Percentiles rank a stretch among this genome's conserved stretches.
Evolutionary conservation across 176 grass and related monocot species (phyloP).

Genomic region (Saccharum spontaneum): DNA sequence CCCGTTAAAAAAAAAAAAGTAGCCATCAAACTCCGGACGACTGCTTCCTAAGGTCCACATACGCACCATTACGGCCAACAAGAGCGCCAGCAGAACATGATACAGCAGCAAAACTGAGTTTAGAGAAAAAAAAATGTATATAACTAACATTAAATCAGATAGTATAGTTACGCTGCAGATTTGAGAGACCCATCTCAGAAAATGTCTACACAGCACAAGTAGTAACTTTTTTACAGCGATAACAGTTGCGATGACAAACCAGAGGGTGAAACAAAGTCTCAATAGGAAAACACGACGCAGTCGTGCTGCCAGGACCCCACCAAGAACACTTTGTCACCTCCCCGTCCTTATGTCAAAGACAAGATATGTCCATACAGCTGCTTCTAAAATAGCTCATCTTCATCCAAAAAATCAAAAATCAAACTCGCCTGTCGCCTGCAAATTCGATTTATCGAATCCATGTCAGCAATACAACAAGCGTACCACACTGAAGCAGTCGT

Average conservation of each 20-base stretch:
- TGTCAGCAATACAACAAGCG: constrained; percentile 3
- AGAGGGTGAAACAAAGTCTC: constrained; percentile 33
- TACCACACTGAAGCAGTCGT: not conserved
- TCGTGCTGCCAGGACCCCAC: constrained; percentile 26
- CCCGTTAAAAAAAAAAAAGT: no score
- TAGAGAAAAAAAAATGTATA: not conserved
- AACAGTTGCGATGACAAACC: constrained; percentile 32
- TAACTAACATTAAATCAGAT: constrained; percentile 21
- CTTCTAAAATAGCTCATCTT: constrained; percentile 51
- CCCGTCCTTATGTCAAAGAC: constrained; percentile 52
- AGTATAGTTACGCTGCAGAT: constrained; percentile 19
- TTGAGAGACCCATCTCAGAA: constrained; percentile 27
- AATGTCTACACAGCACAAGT: constrained; percentile 36
- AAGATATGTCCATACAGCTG: constrained; percentile 43
- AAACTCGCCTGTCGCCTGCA: constrained; percentile 68
- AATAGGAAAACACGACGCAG: constrained; percentile 27
- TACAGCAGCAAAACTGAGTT: not conserved
- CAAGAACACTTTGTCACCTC: constrained; percentile 30
- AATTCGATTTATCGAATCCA: constrained; percentile 5
- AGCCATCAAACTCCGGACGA: no score
- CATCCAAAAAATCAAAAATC: constrained; percentile 58
- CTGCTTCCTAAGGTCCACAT: no score
- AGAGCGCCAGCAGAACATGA: not conserved
- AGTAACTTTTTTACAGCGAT: constrained; percentile 49
- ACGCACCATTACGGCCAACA: not conserved